Base-by-base conservation (phyloP, 2,329 filamentous ascomycete genomes). In the Fusarium sp. region DNA sequence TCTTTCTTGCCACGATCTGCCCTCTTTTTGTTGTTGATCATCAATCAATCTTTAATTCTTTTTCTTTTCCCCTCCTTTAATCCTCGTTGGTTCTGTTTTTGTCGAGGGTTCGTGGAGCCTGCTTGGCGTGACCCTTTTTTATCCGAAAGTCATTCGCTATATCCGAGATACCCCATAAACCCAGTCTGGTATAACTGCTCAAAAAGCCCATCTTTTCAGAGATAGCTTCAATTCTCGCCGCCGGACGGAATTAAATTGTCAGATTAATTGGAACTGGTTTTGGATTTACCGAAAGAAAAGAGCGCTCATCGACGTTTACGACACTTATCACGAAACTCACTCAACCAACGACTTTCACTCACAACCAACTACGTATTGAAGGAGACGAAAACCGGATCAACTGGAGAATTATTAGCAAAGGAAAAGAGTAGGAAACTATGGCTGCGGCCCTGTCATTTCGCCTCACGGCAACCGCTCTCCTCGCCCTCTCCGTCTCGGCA, bases 401-500 rank as follows among this genome's bases (percentile, higher is more conserved):
- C 9, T 13, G 16, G 60, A 38, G 29, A 66, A 46, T 51, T 66
- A 14, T 51, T 54, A 42, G 61, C 44, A 58, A 61, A 14, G 34
- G n/a, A 51, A 53, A 53, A 53, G 49, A 57, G 6, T 20, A 42
- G 23, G 31, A 49, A 55, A 67, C 29, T 29, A 74, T 74, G 72
- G 72, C 68, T 62, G 38, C 70, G 65, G 69, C 72, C 58, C 46
- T 62, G 18, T 42, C 64, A 58, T 46, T 73, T 8, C 67, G 64
- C 56, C 63, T 75, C 27, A 60, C 62, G 54, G 70, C 64, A 62
- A 53, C 50, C 50, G 62, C 67, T 10, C 62, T 74, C 13, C 57
- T 74, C 50, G 64, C 68, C 46, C 54, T 72, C 57, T 70, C 68
- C 18, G 61, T 59, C 33, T 67, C 70, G 38, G 71, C 73, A 49